Conservation (phyloP, 371 early-diverging fungal genomes). For the Enterocytospora artemiae region DNA sequence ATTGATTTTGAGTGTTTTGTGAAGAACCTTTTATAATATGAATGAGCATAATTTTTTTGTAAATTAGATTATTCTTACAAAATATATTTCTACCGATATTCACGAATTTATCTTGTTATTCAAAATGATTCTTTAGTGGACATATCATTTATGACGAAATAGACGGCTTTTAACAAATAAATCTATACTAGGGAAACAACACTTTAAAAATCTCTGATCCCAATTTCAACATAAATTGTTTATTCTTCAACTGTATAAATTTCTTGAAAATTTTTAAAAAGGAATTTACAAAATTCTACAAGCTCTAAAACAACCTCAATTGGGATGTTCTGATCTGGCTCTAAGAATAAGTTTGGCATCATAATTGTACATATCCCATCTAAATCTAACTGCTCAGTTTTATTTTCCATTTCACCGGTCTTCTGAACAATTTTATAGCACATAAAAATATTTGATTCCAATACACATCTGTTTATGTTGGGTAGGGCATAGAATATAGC, state of each 20-base stretch:
- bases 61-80: too few relatives aligned
- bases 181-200: slow-evolving; percentile 21
- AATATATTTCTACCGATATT: too few relatives aligned
- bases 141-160: too few relatives aligned
- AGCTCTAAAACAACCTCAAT: slow-evolving; percentile 27
- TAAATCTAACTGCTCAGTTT: slow-evolving; percentile 35
- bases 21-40: too few relatives aligned
- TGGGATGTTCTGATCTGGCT: slow-evolving; percentile 14
- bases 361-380: slow-evolving; percentile 43
- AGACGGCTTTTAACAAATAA: not conserved
- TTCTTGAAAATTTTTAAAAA: slow-evolving; percentile 28
- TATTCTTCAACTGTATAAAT: slow-evolving; percentile 14
- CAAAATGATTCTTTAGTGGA: too few relatives aligned
- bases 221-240: slow-evolving; percentile 13
- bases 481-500: slow-evolving; percentile 35
- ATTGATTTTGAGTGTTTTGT: too few relatives aligned
- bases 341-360: slow-evolving; percentile 50
- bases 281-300: slow-evolving; percentile 36
- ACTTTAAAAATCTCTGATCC: slow-evolving; percentile 1
- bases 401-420: slow-evolving; percentile 10
- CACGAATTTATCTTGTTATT: too few relatives aligned
- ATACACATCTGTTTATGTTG: slow-evolving; percentile 36
- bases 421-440: slow-evolving; percentile 24
- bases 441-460: slow-evolving; percentile 32
- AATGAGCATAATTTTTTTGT: too few relatives aligned